A percentile compares a stretch with the other conserved stretches of the same genome.
phyloP scores from a whole-genome alignment of 2,329 filamentous ascomycete genomes.

The Trichophyton simii region DNA sequence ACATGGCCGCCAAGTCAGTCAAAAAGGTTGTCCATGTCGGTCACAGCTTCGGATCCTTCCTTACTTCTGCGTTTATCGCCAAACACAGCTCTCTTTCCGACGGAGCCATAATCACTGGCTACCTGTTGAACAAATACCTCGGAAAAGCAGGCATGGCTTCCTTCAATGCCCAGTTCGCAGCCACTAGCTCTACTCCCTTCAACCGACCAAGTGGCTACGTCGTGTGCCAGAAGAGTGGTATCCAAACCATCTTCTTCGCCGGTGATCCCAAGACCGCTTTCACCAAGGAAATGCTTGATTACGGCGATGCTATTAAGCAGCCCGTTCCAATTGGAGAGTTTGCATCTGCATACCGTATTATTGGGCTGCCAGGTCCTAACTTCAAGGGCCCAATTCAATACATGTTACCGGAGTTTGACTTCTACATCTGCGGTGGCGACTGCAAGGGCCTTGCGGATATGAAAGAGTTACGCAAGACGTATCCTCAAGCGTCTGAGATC shows the following conservation, averaged over 20 bases:
- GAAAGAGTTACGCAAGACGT: slow-evolving; percentile 14
- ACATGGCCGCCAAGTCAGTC: slow-evolving; percentile 14
- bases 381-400: slow-evolving; percentile 25
- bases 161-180: slow-evolving; percentile 10
- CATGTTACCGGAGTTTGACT: slow-evolving; percentile 24
- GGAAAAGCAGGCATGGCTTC: slow-evolving; percentile 7
- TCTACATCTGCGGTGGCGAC: slow-evolving; percentile 26
- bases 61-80: slow-evolving; percentile 23
- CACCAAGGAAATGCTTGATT: slow-evolving; percentile 12
- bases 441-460: slow-evolving; percentile 19
- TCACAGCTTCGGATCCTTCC: slow-evolving; percentile 26
- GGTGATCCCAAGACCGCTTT: slow-evolving; percentile 11
- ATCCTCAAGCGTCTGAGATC: slow-evolving; percentile 18
- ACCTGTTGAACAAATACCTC: slow-evolving; percentile 19
- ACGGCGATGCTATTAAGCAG: slow-evolving; percentile 13
- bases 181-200: slow-evolving; percentile 5
- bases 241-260: slow-evolving; percentile 14
- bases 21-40: slow-evolving; percentile 27
- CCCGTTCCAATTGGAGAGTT: slow-evolving; percentile 14
- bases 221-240: slow-evolving; percentile 10
- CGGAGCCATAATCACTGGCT: slow-evolving; percentile 30
- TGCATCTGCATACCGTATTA: slow-evolving; percentile 13
- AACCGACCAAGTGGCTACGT: slow-evolving; percentile 8
- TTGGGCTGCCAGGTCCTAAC: slow-evolving; percentile 16
- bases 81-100: slow-evolving; percentile 26